These are phyloP conservation scores for Gossypium schwendimanii DNA, from an alignment of 441 rosid genomes.

Conservation along the genomic window DNA sequence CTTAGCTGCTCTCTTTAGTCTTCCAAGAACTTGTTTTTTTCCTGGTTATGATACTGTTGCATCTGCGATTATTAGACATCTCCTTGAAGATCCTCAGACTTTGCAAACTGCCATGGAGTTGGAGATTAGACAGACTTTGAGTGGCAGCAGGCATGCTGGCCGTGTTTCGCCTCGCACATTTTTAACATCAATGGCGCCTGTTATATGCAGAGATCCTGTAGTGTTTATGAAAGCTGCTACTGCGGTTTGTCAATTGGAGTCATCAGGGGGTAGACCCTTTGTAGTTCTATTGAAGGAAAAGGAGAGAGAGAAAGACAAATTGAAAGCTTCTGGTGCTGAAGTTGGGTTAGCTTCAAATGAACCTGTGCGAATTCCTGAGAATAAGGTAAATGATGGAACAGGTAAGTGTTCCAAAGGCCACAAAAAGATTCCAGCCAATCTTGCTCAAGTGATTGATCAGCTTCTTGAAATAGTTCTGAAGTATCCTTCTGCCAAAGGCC, in stretches of 20 bases:
- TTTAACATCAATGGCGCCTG: slow-evolving; percentile 84
- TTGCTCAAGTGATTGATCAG: slow-evolving; percentile 86
- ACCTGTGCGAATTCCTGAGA: slow-evolving; percentile 61
- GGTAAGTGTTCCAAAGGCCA: slow-evolving; percentile 77
- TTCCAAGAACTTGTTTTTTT: slow-evolving; percentile 80
- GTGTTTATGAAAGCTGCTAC: slow-evolving; percentile 85
- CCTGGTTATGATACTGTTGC: slow-evolving; percentile 90
- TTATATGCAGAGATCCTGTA: slow-evolving; percentile 83
- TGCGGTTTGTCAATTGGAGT: slow-evolving; percentile 80
- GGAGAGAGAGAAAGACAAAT: slow-evolving; percentile 66
- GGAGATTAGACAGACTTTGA: slow-evolving; percentile 82
- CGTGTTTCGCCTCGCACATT: slow-evolving; percentile 59
- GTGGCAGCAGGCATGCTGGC: slow-evolving; percentile 71
- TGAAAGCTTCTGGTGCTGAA: slow-evolving; percentile 53
- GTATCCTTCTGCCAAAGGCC: slow-evolving; percentile 49
- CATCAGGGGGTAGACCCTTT: slow-evolving; percentile 77
- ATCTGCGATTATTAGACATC: slow-evolving; percentile 81
- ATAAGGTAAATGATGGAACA: slow-evolving; percentile 68
- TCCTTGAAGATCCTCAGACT: slow-evolving; percentile 95
- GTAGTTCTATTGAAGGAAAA: slow-evolving; percentile 77
- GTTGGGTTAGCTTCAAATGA: slow-evolving; percentile 51
- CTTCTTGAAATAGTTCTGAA: slow-evolving; percentile 86
- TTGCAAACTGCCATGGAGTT: slow-evolving; percentile 94
- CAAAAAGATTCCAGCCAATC: slow-evolving; percentile 73
- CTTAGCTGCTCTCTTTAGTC: slow-evolving; percentile 66